phyloP scores from a whole-genome alignment of 2,329 filamentous ascomycete species.

The Fusarium sp. region DNA sequence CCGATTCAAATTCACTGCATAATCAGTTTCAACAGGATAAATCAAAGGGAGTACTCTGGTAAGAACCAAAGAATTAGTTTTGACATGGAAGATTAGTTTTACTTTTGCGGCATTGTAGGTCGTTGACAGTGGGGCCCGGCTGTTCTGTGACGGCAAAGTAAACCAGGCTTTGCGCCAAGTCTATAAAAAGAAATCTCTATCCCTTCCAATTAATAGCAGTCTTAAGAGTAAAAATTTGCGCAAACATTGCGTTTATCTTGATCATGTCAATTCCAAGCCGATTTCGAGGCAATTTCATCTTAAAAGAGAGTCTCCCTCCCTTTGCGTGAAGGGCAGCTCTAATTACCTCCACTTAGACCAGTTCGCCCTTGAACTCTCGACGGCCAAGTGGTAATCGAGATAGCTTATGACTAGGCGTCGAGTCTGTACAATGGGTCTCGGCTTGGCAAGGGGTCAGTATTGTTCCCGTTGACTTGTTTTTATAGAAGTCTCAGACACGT shows the following conservation, averaged over 20 bases:
- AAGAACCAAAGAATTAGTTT: neutral
- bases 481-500: constrained; percentile 17
- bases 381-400: constrained; percentile 2
- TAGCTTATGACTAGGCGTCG: neutral
- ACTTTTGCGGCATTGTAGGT: constrained; percentile 6
- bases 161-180: constrained; percentile 22
- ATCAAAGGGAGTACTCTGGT: neutral
- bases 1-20: neutral
- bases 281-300: neutral
- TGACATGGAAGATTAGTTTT: constrained; percentile 4
- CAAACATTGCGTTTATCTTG: constrained; percentile 1
- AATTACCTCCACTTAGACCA: constrained; percentile 5
- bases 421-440: constrained; percentile 1
- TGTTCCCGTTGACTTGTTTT: neutral
- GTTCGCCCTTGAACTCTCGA: constrained; percentile 5
- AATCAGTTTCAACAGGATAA: neutral
- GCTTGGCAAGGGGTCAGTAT: constrained; percentile 8
- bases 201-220: constrained; percentile 9
- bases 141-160: constrained; percentile 17
- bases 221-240: neutral
- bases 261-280: neutral
- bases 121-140: constrained; percentile 26
- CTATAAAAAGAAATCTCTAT: constrained; percentile 38
- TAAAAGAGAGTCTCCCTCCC: constrained; percentile 15
- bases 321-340: constrained; percentile 10